Base-by-base conservation (phyloP, 768 basidiomycete genomes). In the Mycena galopus region DNA sequence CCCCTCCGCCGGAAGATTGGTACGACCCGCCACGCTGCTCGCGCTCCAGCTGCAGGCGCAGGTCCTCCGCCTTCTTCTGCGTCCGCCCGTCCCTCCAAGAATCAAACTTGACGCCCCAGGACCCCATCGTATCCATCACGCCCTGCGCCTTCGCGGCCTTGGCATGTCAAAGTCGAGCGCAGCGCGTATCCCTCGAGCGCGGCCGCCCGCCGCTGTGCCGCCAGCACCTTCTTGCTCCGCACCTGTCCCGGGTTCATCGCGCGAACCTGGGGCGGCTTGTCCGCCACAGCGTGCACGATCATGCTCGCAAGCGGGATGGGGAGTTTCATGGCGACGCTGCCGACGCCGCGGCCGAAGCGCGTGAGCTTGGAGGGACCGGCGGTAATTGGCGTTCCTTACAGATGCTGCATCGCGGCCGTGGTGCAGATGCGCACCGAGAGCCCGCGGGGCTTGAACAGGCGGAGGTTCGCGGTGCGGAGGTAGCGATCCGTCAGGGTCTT, bases 401-500 rank as follows among this genome's bases (percentile, higher is more conserved):
- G 69, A 25, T 64, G 73, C 55, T 70, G 77, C 77, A 79, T 71
- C 42, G 77, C 78, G 4, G 74, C 72, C 11, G 77, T 72, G 10
- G 74, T 78, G 63, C 78, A 78, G 55, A 79, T 69, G 56, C 78
- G 78, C 35, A 78, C 78, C 4, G 71, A 71, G 6, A 79, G 73
- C 55, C 78, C 78, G 29, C 76, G 76, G 14, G 78, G 78, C 32
- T 73, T 70, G 68, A 79, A 79, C 39, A 72, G 69, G 14, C 69
- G 73, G 16, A 69, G 59, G 50, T 79, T 79, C 21, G 78, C 78
- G 27, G 73, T 71, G 53, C 74, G 73, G 35, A 79, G 73, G 61
- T 77, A 79, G 35, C 76, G 75, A 37, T 79, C 78, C 17, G 78
- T 78, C n/a, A 79, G 68, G 19, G 75, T 76, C 57, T 78, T 79